These are phyloP conservation scores for Skeletonema marinoi DNA, from an alignment of 108 stramenopile genomes.

Conservation along the genomic window DNA sequence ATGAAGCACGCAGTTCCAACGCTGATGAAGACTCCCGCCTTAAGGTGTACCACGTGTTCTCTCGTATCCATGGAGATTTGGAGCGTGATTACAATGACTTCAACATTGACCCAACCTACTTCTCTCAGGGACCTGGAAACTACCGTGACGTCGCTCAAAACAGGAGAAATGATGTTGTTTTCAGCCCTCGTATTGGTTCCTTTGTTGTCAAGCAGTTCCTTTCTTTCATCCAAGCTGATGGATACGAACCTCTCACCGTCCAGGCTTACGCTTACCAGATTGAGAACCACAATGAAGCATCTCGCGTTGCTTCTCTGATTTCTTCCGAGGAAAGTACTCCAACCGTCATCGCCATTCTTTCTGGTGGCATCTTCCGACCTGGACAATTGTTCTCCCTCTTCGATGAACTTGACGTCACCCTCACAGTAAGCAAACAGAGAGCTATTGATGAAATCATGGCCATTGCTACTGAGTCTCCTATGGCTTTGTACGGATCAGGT, in stretches of 20 bases:
- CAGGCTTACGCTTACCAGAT: slow-evolving; percentile 84
- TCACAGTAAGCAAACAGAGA: slow-evolving; percentile 53
- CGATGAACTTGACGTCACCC: slow-evolving; percentile 71
- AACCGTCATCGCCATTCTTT: slow-evolving; percentile 59
- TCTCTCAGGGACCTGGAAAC: slow-evolving; percentile 95
- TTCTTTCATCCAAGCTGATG: slow-evolving; percentile 94
- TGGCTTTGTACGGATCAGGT: slow-evolving; percentile 83
- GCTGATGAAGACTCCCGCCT: slow-evolving; percentile 78
- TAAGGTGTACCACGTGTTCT: slow-evolving; percentile 93
- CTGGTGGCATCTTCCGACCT: slow-evolving; percentile 89
- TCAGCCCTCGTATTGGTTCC: slow-evolving; percentile 84
- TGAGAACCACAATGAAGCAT: slow-evolving; percentile 57
- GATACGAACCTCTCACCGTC: slow-evolving; percentile 96
- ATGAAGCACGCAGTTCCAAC: slow-evolving; percentile 59
- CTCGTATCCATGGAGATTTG: slow-evolving; percentile 96
- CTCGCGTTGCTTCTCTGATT: slow-evolving; percentile 57
- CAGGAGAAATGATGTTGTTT: slow-evolving; percentile 91
- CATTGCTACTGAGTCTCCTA: slow-evolving; percentile 67
- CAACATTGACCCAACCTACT: slow-evolving; percentile 88
- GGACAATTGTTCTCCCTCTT: slow-evolving; percentile 90
- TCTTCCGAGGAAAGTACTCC: slow-evolving; percentile 67
- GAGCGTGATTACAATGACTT: slow-evolving; percentile 98
- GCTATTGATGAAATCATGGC: slow-evolving; percentile 78
- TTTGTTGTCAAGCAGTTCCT: slow-evolving; percentile 91
- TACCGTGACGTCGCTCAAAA: slow-evolving; percentile 97